Conservation (phyloP, 2,329 filamentous ascomycete genomes). For the Penicillium vulpinum region DNA sequence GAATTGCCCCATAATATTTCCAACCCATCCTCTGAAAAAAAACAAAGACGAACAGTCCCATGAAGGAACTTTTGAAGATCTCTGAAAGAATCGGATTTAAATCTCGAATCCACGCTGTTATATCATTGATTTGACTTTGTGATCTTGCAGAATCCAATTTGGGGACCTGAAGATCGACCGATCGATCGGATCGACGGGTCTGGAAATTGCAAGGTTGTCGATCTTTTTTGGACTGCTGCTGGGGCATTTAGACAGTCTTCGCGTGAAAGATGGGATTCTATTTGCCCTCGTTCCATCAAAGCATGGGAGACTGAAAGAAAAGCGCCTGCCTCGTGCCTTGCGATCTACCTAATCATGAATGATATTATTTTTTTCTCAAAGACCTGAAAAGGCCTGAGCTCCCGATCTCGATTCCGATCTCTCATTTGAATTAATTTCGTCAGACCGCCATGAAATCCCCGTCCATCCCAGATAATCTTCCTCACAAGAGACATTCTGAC, state of each 20-base stretch:
- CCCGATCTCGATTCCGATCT: neutral
- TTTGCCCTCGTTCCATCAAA: slow-evolving; percentile 5
- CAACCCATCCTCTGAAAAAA: too few relatives aligned
- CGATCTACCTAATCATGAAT: neutral
- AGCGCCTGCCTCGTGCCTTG: neutral
- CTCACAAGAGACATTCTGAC: slow-evolving; percentile 9
- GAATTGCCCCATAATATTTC: too few relatives aligned
- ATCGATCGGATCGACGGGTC: slow-evolving; percentile 17
- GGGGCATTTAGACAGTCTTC: neutral
- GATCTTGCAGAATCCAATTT: slow-evolving; percentile 8
- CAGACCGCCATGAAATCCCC: slow-evolving; percentile 17
- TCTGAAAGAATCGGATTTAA: neutral
- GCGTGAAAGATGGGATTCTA: slow-evolving; percentile 10
- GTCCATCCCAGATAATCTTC: slow-evolving; percentile 20
- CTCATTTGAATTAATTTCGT: neutral
- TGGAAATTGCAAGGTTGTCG: slow-evolving; percentile 5
- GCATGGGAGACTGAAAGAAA: neutral
- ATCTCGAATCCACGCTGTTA: neutral
- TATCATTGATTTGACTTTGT: neutral
- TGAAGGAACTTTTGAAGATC: neutral
- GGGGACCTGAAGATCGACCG: slow-evolving; percentile 17
- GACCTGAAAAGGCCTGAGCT: neutral
- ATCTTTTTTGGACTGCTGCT: slow-evolving; percentile 6
- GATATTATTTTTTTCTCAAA: neutral
- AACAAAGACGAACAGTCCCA: too few relatives aligned